Evolutionary conservation across 805 yeast genomes (phyloP).

Genomic region (Pichia occidentalis): DNA sequence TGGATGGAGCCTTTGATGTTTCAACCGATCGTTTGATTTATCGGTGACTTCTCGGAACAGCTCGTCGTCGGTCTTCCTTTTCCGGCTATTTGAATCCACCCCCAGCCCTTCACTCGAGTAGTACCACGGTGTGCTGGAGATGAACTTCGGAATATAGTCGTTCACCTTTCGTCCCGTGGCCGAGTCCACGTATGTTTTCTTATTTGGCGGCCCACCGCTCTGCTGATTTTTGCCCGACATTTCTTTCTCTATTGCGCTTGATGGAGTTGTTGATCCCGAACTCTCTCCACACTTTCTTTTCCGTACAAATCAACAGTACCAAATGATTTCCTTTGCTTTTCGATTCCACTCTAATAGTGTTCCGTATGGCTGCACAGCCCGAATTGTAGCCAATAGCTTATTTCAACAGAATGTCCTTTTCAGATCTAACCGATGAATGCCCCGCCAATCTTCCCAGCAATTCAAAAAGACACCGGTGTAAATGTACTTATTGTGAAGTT

Average conservation of each 20-base stretch:
- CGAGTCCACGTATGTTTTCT: slow-evolving; percentile 15
- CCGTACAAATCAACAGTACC: too few species aligned
- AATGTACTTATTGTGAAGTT: too few species aligned
- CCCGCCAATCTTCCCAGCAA: too few species aligned
- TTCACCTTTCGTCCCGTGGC: slow-evolving; percentile 25
- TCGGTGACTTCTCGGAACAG: slow-evolving; percentile 15
- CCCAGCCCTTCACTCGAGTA: slow-evolving; percentile 22
- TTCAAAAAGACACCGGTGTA: too few species aligned
- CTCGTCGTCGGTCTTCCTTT: slow-evolving; percentile 24
- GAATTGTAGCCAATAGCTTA: neutral
- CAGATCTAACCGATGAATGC: too few species aligned
- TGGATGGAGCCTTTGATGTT: slow-evolving; percentile 50
- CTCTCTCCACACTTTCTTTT: too few species aligned
- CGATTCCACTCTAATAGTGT: too few species aligned
- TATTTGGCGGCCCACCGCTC: slow-evolving; percentile 6
- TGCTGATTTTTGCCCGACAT: slow-evolving; percentile 1
- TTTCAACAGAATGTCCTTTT: neutral
- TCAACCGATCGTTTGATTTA: slow-evolving; percentile 37
- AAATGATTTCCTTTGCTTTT: too few species aligned
- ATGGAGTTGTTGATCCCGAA: too few species aligned
- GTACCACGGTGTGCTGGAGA: slow-evolving; percentile 38
- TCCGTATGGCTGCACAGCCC: slow-evolving; percentile 2
- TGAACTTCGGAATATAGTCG: slow-evolving; percentile 36
- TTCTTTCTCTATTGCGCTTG: neutral
- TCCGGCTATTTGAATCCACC: slow-evolving; percentile 25